Evolutionary conservation across 2,329 filamentous ascomycete species (phyloP), one percentile per base, ranked within the genome.

Genomic region (Pseudonectria foliicola): DNA sequence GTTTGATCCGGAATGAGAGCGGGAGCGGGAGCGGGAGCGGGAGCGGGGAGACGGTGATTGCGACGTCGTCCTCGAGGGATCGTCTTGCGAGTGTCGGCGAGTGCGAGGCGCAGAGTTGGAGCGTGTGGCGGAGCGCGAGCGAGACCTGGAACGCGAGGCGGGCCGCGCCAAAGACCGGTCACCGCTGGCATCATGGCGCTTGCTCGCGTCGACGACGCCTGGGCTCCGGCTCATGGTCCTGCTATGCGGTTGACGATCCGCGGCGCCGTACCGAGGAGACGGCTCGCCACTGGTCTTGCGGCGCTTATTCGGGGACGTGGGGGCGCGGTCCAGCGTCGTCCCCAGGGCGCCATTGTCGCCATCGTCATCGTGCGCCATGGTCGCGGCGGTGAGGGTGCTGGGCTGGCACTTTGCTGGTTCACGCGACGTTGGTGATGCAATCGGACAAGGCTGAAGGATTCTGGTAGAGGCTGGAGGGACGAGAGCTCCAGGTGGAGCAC

Each of bases 91-190:
- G 8, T 8, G 5, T 8, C 5, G 18, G 18, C 18, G 18, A 21
- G 18, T 60, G 38, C 45, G 54, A 48, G 32, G 52, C 35, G 28
- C 52, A 43, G 61, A 62, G 15, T 60, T 57, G 14, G 62, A 65
- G 31, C 58, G 55, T 25, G 62, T 63, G 30, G 49, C 58, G 12
- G 63, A 63, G 33, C 44, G 52, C 3, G 60, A 63, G 31, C 44
- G 52, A 3, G 60, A 63, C 30, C 48, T 53, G 4, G 59, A 60
- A 7, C 50, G 50, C 6, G 58, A 61, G 35, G 55, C 48, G 18
- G 58, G 55, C 16, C 53, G 50, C 12, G 57, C 57, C 7, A 61
- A 61, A 13, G 54, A 51, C 18, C 46, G 49, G 11, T 53, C 49
- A 7, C 52, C 54, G 24, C 39, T 43, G 10, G 49, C 48, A 13